These are phyloP conservation scores for Pistacia vera DNA, from an alignment of 345 rosid genomes.

Conservation along the genomic window DNA sequence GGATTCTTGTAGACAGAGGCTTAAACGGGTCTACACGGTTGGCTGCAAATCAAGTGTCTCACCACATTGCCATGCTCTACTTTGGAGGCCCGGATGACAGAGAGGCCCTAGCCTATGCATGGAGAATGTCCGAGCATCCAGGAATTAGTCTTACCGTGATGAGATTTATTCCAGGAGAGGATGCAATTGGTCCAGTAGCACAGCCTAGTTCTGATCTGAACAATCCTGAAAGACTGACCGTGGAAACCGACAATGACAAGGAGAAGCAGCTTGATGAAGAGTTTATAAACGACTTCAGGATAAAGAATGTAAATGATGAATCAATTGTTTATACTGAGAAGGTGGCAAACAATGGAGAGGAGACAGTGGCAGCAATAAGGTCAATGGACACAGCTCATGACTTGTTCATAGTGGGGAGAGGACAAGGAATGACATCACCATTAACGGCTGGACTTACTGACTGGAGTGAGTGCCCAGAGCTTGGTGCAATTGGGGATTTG, in stretches of 20 bases:
- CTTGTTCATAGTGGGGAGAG: slow-evolving; percentile 89
- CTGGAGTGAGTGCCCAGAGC: slow-evolving; percentile 99
- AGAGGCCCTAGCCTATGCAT: slow-evolving; percentile 79
- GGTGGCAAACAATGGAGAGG: slow-evolving; percentile 76
- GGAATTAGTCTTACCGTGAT: slow-evolving; percentile 61
- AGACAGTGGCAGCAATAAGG: slow-evolving; percentile 73
- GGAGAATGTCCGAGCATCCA: slow-evolving; percentile 82
- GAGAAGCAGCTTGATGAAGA: slow-evolving; percentile 66
- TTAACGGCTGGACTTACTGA: slow-evolving; percentile 88
- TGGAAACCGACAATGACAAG: slow-evolving; percentile 30
- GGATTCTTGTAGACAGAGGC: slow-evolving; percentile 89
- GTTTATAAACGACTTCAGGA: slow-evolving; percentile 52
- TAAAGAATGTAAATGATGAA: slow-evolving; percentile 42
- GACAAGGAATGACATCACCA: slow-evolving; percentile 72
- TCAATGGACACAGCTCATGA: slow-evolving; percentile 73
- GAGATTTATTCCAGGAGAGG: slow-evolving; percentile 55
- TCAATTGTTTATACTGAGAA: slow-evolving; percentile 51
- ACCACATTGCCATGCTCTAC: slow-evolving; percentile 72
- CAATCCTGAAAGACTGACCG: slow-evolving; percentile 19
- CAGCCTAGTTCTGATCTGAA: background rate
- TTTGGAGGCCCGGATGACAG: slow-evolving; percentile 90
- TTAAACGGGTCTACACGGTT: slow-evolving; percentile 57
- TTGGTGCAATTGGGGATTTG: slow-evolving; percentile 91
- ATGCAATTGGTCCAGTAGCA: slow-evolving; percentile 16
- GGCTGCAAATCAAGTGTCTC: slow-evolving; percentile 55